Evolutionary conservation across 2,329 filamentous ascomycete species (phyloP), one percentile per base, ranked within the genome.

Genomic region (Aspergillus tanneri): DNA sequence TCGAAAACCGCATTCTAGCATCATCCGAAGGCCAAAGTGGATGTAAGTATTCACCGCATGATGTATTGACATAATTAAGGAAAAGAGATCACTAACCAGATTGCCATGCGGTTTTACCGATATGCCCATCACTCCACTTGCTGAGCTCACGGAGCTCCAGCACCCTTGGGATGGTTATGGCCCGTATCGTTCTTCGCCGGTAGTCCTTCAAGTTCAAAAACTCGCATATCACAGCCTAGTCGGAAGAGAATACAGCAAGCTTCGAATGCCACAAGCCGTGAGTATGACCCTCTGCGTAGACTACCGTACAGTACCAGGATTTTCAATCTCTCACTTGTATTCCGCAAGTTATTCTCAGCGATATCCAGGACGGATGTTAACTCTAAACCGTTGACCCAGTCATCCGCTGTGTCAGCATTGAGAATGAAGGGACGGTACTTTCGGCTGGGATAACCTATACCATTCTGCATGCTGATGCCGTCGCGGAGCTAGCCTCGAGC

Each of bases 21-120:
- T n/a, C 1, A 18, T 14, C 8, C 21, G 34, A 9, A 7, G 24
- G 27, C 22, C 1, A 21, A 1, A 43, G 41, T 34, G 24, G 10
- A 12, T 4, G 14, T 10, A 30, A n/a, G 27, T n/a, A 3, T 3
- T 25, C 11, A 6, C 11, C 24, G 24, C 24, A 11, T 11, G 6
- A 25, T 6, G 24, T 25, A 3, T 16, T 14, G 10, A 14, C 28
- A 34, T 39, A 14, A 22, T n/a, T 9, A 10, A 12, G 21, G 42
- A 47, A 36, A 2, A 8, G 5, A n/a, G 40, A 36, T 9, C 16
- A 56, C 72, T 56, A 46, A 81, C 79, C 32, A 86, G 56, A 54
- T 82, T 85, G 0, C 84, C 84, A 53, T 87, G 83, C 65, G 86
- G 83, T 59, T 87, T 84, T 0, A 83, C 83, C 7, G 77, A 81